These are phyloP conservation scores for Stropharia rugosoannulata DNA, from an alignment of 768 basidiomycete species.

Conservation along the genomic window DNA sequence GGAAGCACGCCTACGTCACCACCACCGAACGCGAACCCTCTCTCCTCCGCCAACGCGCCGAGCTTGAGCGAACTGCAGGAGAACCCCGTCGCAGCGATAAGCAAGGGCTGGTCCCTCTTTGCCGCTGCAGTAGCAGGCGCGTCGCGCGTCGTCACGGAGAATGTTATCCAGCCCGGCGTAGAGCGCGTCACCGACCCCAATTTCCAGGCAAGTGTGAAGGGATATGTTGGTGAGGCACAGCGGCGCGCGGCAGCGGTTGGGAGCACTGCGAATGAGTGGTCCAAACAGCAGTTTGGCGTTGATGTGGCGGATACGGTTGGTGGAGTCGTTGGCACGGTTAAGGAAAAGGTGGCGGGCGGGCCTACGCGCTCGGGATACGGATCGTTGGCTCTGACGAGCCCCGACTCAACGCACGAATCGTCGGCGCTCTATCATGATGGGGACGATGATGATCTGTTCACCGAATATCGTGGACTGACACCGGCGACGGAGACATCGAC, in stretches of 20 bases:
- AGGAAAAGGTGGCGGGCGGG: conserved; percentile 53
- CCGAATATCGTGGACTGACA: conserved; percentile 36
- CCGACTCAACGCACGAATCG: conserved; percentile 49
- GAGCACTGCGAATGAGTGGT: conserved; percentile 72
- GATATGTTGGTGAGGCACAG: conserved; percentile 70
- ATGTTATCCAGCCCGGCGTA: conserved; percentile 88
- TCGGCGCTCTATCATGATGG: conserved; percentile 60
- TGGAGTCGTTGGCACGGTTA: conserved; percentile 64
- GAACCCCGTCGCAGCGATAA: conserved; percentile 81
- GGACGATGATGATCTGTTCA: conserved; percentile 69
- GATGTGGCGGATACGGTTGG: conserved; percentile 82
- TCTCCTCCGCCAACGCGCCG: conserved; percentile 82
- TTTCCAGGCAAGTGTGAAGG: conserved; percentile 71
- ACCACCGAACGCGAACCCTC: conserved; percentile 54
- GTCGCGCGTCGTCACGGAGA: conserved; percentile 74
- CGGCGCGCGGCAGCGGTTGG: conserved; percentile 63
- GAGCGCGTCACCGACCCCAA: conserved; percentile 79
- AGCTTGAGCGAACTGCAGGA: conserved; percentile 79
- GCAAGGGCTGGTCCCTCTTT: conserved; percentile 97
- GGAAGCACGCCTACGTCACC: conserved; percentile 76
- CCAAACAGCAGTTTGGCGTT: conserved; percentile 74
- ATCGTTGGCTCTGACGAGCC: conserved; percentile 37
- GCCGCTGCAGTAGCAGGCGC: conserved; percentile 83
- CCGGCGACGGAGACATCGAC: conserved; percentile 19
- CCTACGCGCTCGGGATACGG: conserved; percentile 55